Evolutionary conservation across 2,329 filamentous ascomycete genomes (phyloP).

Genomic region (Fusarium tjaetaba): DNA sequence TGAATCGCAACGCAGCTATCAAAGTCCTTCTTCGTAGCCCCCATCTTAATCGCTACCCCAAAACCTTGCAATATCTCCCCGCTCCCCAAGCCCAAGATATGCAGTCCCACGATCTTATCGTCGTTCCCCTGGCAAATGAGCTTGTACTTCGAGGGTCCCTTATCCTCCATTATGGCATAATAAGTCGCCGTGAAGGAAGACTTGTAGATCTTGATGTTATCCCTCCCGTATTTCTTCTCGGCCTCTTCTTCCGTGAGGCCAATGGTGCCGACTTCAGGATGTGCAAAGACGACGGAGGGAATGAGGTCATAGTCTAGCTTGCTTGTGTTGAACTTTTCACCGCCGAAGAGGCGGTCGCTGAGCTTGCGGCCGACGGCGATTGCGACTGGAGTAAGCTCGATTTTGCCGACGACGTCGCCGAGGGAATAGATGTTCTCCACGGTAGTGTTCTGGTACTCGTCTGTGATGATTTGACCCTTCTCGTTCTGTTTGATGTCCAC

Average conservation of each 20-base stretch:
- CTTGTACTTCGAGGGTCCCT: neutral
- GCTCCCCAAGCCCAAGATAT: neutral
- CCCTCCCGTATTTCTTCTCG: neutral
- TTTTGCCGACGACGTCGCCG: neutral
- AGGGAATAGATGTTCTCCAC: neutral
- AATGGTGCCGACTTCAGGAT: neutral
- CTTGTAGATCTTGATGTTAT: neutral
- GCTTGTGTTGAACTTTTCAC: fast-evolving
- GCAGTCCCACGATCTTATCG: neutral
- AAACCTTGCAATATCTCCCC: neutral
- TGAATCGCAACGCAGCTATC: neutral
- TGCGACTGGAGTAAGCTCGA: neutral
- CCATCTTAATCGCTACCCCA: neutral
- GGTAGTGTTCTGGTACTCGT: neutral
- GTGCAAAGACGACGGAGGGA: neutral
- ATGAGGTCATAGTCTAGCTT: neutral
- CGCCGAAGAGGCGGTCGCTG: neutral
- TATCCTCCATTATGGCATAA: neutral
- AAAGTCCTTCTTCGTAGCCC: neutral
- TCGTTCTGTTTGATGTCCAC: neutral
- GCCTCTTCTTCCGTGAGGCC: neutral
- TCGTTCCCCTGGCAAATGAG: neutral
- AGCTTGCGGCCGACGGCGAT: neutral
- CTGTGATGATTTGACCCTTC: neutral
- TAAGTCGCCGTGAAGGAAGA: neutral